Conservation (phyloP, 345 rosid genomes). For the Erucastrum elatum region DNA sequence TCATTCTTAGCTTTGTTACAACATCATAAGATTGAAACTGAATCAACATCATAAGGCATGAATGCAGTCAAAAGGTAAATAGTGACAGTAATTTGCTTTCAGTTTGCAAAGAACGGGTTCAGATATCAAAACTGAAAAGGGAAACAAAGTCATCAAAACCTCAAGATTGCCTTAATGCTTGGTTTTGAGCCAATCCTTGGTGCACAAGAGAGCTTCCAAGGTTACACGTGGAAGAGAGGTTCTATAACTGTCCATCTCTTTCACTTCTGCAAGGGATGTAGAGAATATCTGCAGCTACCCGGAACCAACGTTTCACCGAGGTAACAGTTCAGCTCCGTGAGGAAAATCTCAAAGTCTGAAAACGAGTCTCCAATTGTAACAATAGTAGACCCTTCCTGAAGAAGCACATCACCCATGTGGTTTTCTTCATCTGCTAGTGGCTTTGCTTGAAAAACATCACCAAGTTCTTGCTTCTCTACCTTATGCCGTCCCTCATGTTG, state of each 20-base stretch:
- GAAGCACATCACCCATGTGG: slow-evolving; percentile 23
- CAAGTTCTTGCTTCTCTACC: not conserved
- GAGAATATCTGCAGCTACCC: slow-evolving; percentile 72
- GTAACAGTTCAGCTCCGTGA: slow-evolving; percentile 72
- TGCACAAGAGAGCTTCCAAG: slow-evolving; percentile 73
- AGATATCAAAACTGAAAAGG: slow-evolving; percentile 41
- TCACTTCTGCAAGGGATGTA: slow-evolving; percentile 44
- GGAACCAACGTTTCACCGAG: slow-evolving; percentile 59
- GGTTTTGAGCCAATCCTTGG: slow-evolving; percentile 61
- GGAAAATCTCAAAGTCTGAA: slow-evolving; percentile 42
- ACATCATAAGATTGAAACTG: slow-evolving; percentile 59
- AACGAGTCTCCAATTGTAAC: slow-evolving; percentile 49
- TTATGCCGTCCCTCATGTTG: slow-evolving; percentile 6
- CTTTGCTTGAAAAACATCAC: slow-evolving; percentile 28
- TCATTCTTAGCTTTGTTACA: not conserved
- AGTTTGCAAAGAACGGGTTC: slow-evolving; percentile 55
- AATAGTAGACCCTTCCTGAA: slow-evolving; percentile 43
- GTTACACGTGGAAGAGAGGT: slow-evolving; percentile 61
- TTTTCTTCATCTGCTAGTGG: slow-evolving; percentile 38
- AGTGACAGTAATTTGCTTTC: slow-evolving; percentile 68
- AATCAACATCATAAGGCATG: slow-evolving; percentile 75
- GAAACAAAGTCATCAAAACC: not conserved
- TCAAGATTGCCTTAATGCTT: not conserved
- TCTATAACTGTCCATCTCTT: slow-evolving; percentile 60
- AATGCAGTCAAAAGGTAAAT: slow-evolving; percentile 72